These are phyloP conservation scores for Nakazawaea pomicola DNA, from an alignment of 805 yeast species.

Conservation along the genomic window DNA sequence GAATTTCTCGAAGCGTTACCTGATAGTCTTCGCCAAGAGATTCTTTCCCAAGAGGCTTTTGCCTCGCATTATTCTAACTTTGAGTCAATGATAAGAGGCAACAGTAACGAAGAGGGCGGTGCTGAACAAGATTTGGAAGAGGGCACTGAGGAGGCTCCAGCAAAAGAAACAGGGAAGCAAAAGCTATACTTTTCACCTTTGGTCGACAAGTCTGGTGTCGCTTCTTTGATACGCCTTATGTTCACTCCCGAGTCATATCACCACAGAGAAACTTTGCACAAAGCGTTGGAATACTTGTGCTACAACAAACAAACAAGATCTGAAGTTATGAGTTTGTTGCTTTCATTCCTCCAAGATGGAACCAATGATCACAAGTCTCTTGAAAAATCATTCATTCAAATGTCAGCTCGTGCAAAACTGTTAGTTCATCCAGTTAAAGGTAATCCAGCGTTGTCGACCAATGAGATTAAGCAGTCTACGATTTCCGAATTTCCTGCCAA, in stretches of 20 bases:
- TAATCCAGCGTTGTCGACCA: neutral
- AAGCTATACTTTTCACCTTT: slow-evolving; percentile 55
- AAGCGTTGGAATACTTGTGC: slow-evolving; percentile 62
- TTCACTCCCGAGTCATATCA: slow-evolving; percentile 67
- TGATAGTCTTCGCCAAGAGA: slow-evolving; percentile 54
- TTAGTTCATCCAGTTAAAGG: slow-evolving; percentile 13
- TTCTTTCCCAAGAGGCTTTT: slow-evolving; percentile 51
- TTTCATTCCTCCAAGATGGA: slow-evolving; percentile 77
- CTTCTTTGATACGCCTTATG: slow-evolving; percentile 63
- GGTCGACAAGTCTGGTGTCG: slow-evolving; percentile 70
- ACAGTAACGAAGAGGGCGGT: slow-evolving; percentile 11
- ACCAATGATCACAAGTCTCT: slow-evolving; percentile 51
- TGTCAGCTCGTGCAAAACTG: slow-evolving; percentile 44
- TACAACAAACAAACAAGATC: slow-evolving; percentile 72
- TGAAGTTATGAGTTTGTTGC: slow-evolving; percentile 64
- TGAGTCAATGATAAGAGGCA: slow-evolving; percentile 15
- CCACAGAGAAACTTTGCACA: slow-evolving; percentile 59
- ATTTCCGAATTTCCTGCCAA: slow-evolving; percentile 45
- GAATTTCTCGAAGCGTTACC: slow-evolving; percentile 82
- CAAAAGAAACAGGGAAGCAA: slow-evolving; percentile 23
- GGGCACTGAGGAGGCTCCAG: slow-evolving; percentile 4
- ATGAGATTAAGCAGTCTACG: slow-evolving; percentile 12
- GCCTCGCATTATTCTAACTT: slow-evolving; percentile 30
- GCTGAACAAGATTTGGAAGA: slow-evolving; percentile 20
- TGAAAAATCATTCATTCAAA: slow-evolving; percentile 55